Evolutionary conservation across 2,329 filamentous ascomycete genomes (phyloP).

Genomic region (Escovopsis weberi): DNA sequence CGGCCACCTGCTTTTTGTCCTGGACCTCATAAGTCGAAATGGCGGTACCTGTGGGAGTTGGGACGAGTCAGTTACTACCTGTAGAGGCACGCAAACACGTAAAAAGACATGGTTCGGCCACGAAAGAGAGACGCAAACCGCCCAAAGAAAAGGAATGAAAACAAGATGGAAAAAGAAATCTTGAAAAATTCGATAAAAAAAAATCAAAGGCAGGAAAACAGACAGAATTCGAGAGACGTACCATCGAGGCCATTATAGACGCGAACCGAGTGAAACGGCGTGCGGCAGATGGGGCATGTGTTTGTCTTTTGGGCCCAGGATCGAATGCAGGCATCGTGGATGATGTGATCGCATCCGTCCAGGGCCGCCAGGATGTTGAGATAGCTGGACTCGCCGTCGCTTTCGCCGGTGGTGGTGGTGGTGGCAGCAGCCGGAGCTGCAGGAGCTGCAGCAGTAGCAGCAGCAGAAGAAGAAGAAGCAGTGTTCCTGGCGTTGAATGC

Average conservation of each 20-base stretch:
- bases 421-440: background rate
- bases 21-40: slow-evolving; percentile 51
- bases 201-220: slow-evolving; percentile 1
- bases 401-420: slow-evolving; percentile 5
- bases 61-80: background rate
- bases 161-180: background rate
- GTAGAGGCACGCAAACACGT: background rate
- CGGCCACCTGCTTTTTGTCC: slow-evolving; percentile 78
- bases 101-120: too few relatives aligned
- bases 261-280: slow-evolving; percentile 79
- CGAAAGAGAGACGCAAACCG: too few relatives aligned
- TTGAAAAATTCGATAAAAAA: background rate
- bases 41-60: slow-evolving; percentile 29
- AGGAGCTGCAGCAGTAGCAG: too few relatives aligned
- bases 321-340: slow-evolving; percentile 84
- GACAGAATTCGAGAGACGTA: slow-evolving; percentile 29
- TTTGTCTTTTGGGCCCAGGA: slow-evolving; percentile 96
- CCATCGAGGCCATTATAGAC: slow-evolving; percentile 69
- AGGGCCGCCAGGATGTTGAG: slow-evolving; percentile 41
- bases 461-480: too few relatives aligned
- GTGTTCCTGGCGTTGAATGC: too few relatives aligned
- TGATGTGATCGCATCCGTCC: slow-evolving; percentile 71
- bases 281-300: slow-evolving; percentile 93
- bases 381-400: slow-evolving; percentile 17
- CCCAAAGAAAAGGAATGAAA: background rate